Evolutionary conservation across 2,329 filamentous ascomycete species (phyloP).

Genomic region (Colletotrichum eremochloae): DNA sequence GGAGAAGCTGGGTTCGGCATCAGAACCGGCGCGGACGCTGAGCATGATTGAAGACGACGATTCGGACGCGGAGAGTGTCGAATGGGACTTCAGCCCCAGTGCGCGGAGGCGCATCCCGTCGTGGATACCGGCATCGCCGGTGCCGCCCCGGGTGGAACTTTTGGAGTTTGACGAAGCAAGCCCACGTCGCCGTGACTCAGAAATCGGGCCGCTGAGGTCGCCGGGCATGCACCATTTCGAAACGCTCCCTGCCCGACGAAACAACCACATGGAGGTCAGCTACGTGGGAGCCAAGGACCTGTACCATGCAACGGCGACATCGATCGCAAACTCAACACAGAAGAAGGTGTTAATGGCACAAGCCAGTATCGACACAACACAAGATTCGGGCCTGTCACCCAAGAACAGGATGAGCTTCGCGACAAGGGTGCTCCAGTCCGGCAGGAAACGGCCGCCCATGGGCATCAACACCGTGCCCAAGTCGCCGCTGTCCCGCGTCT

Average conservation of each 20-base stretch:
- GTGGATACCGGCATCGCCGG: constrained; percentile 40
- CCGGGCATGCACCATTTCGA: constrained; percentile 43
- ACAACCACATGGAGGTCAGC: constrained; percentile 42
- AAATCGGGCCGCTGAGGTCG: constrained; percentile 34
- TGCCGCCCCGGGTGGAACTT: constrained; percentile 35
- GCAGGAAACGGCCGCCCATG: constrained; percentile 37
- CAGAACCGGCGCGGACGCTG: constrained; percentile 38
- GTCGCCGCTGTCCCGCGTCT: constrained; percentile 28
- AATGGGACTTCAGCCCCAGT: constrained; percentile 38
- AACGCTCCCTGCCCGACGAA: constrained; percentile 38
- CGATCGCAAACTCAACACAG: constrained; percentile 42
- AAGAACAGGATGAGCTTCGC: constrained; percentile 39
- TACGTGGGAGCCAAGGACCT: constrained; percentile 44
- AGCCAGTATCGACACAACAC: constrained; percentile 16
- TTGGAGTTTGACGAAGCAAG: constrained; percentile 33
- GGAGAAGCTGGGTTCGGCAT: constrained; percentile 4
- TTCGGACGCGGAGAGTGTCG: constrained; percentile 29
- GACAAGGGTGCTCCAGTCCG: constrained; percentile 35
- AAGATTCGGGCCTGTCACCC: constrained; percentile 6
- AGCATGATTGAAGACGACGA: constrained; percentile 37
- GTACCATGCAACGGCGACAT: constrained; percentile 46
- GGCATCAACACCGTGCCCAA: constrained; percentile 29
- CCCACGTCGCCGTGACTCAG: constrained; percentile 38
- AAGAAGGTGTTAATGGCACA: constrained; percentile 8
- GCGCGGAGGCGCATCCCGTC: constrained; percentile 29